Conservation (phyloP, 306 rosid genomes). For the Gastrolobium bilobum region DNA sequence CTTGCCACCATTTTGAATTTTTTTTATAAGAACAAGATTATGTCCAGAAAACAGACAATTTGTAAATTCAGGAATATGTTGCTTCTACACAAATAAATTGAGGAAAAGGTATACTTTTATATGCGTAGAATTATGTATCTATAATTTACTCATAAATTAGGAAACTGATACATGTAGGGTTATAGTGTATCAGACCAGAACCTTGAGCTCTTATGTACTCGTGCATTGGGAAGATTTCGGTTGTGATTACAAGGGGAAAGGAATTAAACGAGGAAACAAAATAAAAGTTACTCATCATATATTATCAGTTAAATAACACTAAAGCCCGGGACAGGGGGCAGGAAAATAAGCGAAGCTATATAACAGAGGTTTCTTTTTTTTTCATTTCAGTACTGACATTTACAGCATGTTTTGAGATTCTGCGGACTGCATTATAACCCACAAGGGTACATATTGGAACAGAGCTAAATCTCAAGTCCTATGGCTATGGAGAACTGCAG, state of each 20-base stretch:
- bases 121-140: neutral
- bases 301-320: neutral
- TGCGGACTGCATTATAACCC: slow-evolving; percentile 37
- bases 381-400: slow-evolving; percentile 54
- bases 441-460: slow-evolving; percentile 33
- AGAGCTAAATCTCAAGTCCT: slow-evolving; percentile 54
- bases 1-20: too few relatives aligned
- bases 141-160: neutral
- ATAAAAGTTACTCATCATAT: neutral
- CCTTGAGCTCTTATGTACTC: neutral
- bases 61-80: too few relatives aligned
- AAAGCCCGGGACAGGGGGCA: slow-evolving; percentile 6
- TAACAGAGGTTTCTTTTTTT: slow-evolving; percentile 1
- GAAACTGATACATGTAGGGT: neutral
- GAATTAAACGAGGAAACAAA: slow-evolving; percentile 4
- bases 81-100: too few relatives aligned
- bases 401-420: slow-evolving; percentile 54
- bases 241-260: neutral
- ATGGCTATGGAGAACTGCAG: slow-evolving; percentile 55
- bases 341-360: neutral
- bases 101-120: neutral
- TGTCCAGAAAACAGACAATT: too few relatives aligned
- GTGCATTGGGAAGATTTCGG: neutral
- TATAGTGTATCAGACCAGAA: neutral
- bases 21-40: too few relatives aligned